A percentile compares a stretch with the other conserved stretches of the same genome.
These are phyloP conservation scores for Ophiocordyceps sinensis DNA, from an alignment of 2,329 filamentous ascomycete genomes.

Conservation along the genomic window DNA sequence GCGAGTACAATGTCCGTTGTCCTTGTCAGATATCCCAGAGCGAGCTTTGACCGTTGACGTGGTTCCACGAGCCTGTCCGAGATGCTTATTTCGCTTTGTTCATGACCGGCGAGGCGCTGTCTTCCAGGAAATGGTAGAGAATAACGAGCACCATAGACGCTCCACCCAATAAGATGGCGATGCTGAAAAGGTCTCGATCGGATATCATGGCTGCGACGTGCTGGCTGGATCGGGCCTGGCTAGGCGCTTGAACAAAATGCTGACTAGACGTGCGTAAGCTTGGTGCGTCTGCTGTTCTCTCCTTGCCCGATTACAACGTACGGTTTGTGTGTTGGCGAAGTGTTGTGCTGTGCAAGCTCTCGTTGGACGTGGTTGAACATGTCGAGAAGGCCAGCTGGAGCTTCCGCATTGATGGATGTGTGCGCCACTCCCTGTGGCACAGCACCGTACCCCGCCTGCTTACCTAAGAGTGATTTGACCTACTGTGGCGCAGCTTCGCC, in stretches of 20 bases:
- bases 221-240: constrained; percentile 1
- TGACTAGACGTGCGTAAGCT: background rate
- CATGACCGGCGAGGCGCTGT: constrained; percentile 47
- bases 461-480: background rate
- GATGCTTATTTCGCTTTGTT: constrained; percentile 2
- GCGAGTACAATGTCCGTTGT: too few species aligned
- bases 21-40: too few species aligned
- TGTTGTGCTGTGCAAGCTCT: background rate
- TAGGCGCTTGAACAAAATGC: too few species aligned
- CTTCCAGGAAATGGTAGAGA: constrained; percentile 89
- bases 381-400: constrained; percentile 8
- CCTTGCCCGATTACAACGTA: too few species aligned
- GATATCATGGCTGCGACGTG: constrained; percentile 66
- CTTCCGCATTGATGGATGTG: constrained; percentile 3
- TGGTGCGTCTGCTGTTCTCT: too few species aligned
- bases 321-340: background rate
- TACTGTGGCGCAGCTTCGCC: background rate
- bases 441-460: too few species aligned
- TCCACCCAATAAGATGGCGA: constrained; percentile 86
- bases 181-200: constrained; percentile 77
- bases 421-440: background rate
- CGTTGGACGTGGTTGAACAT: background rate
- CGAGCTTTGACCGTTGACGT: too few species aligned
- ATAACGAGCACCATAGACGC: constrained; percentile 86
- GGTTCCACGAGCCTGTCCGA: background rate